phyloP scores from a whole-genome alignment of 441 rosid species.

The Populus hybrid region DNA sequence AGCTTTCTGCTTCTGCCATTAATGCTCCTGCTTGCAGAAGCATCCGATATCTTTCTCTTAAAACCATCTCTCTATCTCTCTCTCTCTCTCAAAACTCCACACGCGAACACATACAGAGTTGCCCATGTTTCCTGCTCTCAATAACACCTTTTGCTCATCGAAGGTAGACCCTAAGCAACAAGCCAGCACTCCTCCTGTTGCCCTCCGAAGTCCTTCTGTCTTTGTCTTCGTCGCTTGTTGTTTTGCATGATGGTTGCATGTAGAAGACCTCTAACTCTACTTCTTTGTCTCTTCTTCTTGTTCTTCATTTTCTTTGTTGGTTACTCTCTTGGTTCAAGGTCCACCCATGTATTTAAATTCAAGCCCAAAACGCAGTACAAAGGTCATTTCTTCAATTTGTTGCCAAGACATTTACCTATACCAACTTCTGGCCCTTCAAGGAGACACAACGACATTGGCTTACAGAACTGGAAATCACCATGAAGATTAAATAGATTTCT shows the following conservation, averaged over 20 bases:
- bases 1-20: slow-evolving; percentile 23
- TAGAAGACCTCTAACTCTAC: slow-evolving; percentile 19
- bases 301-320: slow-evolving; percentile 30
- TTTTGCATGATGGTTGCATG: slow-evolving; percentile 29
- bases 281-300: slow-evolving; percentile 28
- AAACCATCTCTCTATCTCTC: slow-evolving; percentile 7
- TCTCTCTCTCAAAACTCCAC: background rate
- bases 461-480: slow-evolving; percentile 61
- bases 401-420: slow-evolving; percentile 72
- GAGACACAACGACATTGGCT: slow-evolving; percentile 79
- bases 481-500: slow-evolving; percentile 25
- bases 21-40: slow-evolving; percentile 18
- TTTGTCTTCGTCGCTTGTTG: background rate
- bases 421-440: slow-evolving; percentile 90
- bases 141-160: slow-evolving; percentile 8
- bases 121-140: slow-evolving; percentile 13
- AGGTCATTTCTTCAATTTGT: slow-evolving; percentile 59
- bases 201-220: no score
- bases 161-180: background rate
- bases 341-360: slow-evolving; percentile 40
- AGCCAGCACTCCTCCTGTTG: background rate
- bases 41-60: slow-evolving; percentile 16
- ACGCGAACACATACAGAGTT: slow-evolving; percentile 1
- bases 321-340: slow-evolving; percentile 53
- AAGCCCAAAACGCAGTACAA: slow-evolving; percentile 34